Conservation (phyloP, 495 filamentous ascomycete genomes). For the Penicillium cosmopolitanum region DNA sequence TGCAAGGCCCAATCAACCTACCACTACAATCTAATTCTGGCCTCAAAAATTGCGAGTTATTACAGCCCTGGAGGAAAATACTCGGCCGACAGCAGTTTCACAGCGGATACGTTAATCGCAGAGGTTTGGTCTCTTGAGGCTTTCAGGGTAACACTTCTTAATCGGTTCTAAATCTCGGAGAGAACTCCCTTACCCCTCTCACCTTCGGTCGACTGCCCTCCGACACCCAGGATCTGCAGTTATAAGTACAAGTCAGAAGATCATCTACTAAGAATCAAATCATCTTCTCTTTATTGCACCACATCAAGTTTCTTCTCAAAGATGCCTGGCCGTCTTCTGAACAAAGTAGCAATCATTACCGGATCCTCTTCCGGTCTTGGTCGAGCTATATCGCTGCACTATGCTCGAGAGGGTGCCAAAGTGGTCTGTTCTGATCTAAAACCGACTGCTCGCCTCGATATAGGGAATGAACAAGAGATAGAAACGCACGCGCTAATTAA, state of each 20-base stretch:
- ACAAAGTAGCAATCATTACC: background rate
- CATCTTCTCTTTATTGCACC: background rate
- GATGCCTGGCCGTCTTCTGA: background rate
- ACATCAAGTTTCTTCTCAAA: background rate
- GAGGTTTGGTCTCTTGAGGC: background rate
- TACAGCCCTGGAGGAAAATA: background rate
- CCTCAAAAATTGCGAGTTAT: background rate
- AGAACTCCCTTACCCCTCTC: background rate
- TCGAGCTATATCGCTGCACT: background rate
- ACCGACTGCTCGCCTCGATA: background rate
- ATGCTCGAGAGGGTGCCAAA: constrained; percentile 3
- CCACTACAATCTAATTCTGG: background rate
- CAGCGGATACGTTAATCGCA: no score
- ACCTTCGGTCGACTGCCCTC: background rate
- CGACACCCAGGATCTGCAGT: background rate
- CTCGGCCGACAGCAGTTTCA: background rate
- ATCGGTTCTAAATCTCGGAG: no score
- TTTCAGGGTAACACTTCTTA: background rate
- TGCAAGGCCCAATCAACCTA: no score
- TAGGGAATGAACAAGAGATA: constrained; percentile 4
- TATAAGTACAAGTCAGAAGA: background rate
- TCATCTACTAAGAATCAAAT: background rate
- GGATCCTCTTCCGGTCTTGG: constrained; percentile 1
- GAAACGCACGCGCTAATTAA: constrained; percentile 1
- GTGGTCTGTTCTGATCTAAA: constrained; percentile 4